Evolutionary conservation across 805 yeast species (phyloP).

Genomic region (Saitoella complicata): DNA sequence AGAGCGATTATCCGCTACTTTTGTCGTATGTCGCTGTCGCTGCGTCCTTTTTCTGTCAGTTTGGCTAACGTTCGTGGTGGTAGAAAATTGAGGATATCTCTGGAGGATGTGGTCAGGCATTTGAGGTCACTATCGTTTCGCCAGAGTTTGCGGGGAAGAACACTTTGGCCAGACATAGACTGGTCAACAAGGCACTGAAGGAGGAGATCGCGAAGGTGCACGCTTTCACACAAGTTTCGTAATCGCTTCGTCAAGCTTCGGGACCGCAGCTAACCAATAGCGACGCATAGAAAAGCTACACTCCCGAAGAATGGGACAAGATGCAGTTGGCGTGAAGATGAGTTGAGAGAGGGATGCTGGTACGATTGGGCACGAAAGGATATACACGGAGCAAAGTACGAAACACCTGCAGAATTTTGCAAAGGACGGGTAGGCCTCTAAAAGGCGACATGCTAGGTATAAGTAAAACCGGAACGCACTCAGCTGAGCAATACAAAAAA

Average conservation of each 20-base stretch:
- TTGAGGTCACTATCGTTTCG: conserved; percentile 75
- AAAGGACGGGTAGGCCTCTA: not conserved
- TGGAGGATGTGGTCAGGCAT: conserved; percentile 97
- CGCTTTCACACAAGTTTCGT: conserved; percentile 87
- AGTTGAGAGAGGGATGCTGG: conserved; percentile 6
- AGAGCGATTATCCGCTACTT: no score
- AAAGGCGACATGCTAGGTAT: not conserved
- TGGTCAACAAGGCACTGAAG: conserved; percentile 63
- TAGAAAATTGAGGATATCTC: conserved; percentile 3
- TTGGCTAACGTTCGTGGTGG: no score
- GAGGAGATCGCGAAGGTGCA: conserved; percentile 80
- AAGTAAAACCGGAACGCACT: conserved; percentile 3
- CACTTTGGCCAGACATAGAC: conserved; percentile 68
- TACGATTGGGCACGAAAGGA: not conserved
- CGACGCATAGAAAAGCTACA: conserved; percentile 29
- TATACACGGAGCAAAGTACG: not conserved
- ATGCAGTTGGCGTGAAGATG: conserved; percentile 3
- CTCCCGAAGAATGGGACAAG: conserved; percentile 70
- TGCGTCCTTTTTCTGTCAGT: no score
- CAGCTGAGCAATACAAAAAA: conserved; percentile 1
- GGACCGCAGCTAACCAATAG: no score
- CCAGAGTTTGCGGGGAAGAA: conserved; percentile 64
- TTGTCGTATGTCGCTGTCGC: no score
- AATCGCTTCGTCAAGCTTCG: no score
- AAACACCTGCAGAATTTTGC: not conserved